Evolutionary conservation across 768 basidiomycete species (phyloP), one percentile per base, ranked within the genome.

Genomic region (Leucocoprinus birnbaumii): DNA sequence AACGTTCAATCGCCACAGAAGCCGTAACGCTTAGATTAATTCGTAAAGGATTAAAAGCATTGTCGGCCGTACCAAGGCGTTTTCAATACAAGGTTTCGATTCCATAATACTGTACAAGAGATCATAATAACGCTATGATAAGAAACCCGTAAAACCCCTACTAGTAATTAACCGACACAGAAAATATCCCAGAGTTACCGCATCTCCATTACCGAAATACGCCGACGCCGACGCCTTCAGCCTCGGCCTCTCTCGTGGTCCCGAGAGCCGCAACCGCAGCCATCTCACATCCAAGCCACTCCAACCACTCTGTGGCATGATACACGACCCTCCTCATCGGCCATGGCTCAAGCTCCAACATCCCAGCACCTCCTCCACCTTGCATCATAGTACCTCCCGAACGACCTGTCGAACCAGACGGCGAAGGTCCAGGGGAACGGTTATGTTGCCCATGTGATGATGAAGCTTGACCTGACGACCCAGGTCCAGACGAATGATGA

Each of bases 231-330:
- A 55, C 54, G 24, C 54, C 54, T 18, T 55, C 54, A 26, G 46
- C 47, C 41, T 55, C 54, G 3, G 54, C 54, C 41, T 55, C 54
- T 25, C 54, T 49, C 26, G 54, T 55, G 7, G 27, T 55, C 40
- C 54, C 54, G 31, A 55, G 31, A 2, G 47, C 47, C 42, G 41
- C 40, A n/a, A 49, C 27, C 11, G 47, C 54, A 35, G 84, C 84
- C 57, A 84, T 80, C 58, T 79, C 79, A 59, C 86, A 87, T 0
- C 80, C 84, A 35, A 79, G 65, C 73, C 83, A 84, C 64, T 86
- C 84, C 21, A 88, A 70, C 84, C 84, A 86, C 61, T 86, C 84
- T 16, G 66, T 68, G 3, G 75, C 72, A 57, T 84, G 79, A 59
- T 80, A 82, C 58, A 71, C 66, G 19, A 72, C 77, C 35, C 82